Conservation (phyloP, 305 asterid species). For the Salvia sclarea region DNA sequence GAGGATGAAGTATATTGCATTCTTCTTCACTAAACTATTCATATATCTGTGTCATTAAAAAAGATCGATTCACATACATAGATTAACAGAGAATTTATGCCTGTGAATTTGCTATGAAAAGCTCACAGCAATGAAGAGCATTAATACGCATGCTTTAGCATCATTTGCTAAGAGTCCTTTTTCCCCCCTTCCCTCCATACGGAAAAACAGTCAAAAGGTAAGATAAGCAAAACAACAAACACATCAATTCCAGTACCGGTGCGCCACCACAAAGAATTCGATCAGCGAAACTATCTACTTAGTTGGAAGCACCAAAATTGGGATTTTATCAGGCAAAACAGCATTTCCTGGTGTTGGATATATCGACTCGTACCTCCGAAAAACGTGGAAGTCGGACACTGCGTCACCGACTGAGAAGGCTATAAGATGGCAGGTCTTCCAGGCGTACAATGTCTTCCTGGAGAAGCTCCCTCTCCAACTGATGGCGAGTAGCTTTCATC, state of each 20-base stretch:
- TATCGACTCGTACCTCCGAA: conserved; percentile 19
- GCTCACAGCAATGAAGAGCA: conserved; percentile 10
- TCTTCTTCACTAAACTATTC: background rate
- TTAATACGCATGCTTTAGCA: conserved; percentile 30
- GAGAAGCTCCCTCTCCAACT: conserved; percentile 91
- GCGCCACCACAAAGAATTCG: background rate
- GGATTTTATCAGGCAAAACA: conserved; percentile 19
- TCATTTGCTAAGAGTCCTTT: background rate
- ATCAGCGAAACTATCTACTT: conserved; percentile 31
- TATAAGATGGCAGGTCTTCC: conserved; percentile 88
- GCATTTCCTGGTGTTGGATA: conserved; percentile 17
- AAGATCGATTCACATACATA: background rate
- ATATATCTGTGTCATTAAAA: background rate
- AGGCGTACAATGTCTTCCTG: conserved; percentile 77
- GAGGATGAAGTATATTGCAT: background rate
- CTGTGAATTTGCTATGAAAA: conserved; percentile 2
- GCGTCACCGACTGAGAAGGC: conserved; percentile 62
- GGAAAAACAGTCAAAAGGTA: background rate
- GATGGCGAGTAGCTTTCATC: conserved; percentile 97
- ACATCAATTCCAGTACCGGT: background rate
- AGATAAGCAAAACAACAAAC: background rate
- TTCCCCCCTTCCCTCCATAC: background rate
- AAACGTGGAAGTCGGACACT: conserved; percentile 10
- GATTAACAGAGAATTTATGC: background rate
- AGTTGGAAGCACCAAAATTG: conserved; percentile 27